phyloP scores from a whole-genome alignment of 202 grass and related monocot species.

The Musa balbisiana region DNA sequence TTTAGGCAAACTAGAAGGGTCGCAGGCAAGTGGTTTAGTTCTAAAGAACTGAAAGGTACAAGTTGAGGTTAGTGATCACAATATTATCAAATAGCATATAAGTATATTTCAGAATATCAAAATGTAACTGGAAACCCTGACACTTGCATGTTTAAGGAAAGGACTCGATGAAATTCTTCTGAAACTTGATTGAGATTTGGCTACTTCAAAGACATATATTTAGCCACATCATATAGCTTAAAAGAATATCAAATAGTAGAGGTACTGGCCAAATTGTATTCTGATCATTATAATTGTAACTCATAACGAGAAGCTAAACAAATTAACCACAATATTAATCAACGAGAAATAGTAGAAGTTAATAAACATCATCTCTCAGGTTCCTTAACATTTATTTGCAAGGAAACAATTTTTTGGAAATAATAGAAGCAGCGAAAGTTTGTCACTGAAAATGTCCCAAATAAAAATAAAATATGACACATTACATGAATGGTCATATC shows the following conservation, averaged over 20 bases:
- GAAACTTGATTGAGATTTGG: neutral
- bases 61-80: neutral
- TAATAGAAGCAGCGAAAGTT: neutral
- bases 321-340: neutral
- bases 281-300: neutral
- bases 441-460: neutral
- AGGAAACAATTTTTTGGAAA: neutral
- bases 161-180: neutral
- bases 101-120: neutral
- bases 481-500: constrained; percentile 4
- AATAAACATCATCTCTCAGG: neutral
- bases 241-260: neutral
- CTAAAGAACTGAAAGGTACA: constrained; percentile 58
- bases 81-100: neutral
- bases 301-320: neutral
- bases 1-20: constrained; percentile 64
- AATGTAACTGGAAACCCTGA: neutral
- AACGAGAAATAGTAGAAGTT: neutral
- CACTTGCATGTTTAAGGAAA: neutral
- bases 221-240: too few species aligned
- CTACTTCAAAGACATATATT: neutral
- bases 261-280: neutral
- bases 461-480: neutral
- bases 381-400: neutral
- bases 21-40: constrained; percentile 52